phyloP scores from a whole-genome alignment of 345 rosid species.

The Linum tenue region DNA sequence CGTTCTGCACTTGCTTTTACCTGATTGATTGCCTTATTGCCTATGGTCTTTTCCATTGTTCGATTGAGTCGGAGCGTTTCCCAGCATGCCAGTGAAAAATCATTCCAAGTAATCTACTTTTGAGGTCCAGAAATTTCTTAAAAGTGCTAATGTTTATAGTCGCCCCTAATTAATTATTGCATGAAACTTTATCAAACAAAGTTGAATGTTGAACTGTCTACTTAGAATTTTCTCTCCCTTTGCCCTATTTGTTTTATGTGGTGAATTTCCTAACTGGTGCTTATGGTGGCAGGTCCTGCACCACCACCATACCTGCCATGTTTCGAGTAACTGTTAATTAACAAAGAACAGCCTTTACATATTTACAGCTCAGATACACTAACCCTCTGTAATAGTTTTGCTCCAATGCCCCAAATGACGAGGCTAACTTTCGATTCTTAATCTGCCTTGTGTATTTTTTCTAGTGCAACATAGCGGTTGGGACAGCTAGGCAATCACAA shows the following conservation, averaged over 20 bases:
- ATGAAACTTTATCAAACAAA: background rate
- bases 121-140: background rate
- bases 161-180: background rate
- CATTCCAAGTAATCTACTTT: slow-evolving; percentile 6
- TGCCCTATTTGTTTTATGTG: slow-evolving; percentile 14
- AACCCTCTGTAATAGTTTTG: slow-evolving; percentile 11
- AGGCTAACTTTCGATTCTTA: slow-evolving; percentile 15
- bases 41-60: background rate
- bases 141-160: background rate
- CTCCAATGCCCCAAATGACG: background rate
- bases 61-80: slow-evolving; percentile 13
- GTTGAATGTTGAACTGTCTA: background rate
- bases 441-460: slow-evolving; percentile 12
- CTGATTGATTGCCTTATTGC: background rate
- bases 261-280: slow-evolving; percentile 41
- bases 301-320: slow-evolving; percentile 49
- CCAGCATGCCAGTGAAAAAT: slow-evolving; percentile 7
- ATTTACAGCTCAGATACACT: slow-evolving; percentile 23
- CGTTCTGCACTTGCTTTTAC: background rate
- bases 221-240: slow-evolving; percentile 7
- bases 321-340: slow-evolving; percentile 42
- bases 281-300: slow-evolving; percentile 69
- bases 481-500: slow-evolving; percentile 32
- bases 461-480: slow-evolving; percentile 31
- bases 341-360: slow-evolving; percentile 24